phyloP scores from a whole-genome alignment of 768 basidiomycete genomes.

The Serendipita sp. region DNA sequence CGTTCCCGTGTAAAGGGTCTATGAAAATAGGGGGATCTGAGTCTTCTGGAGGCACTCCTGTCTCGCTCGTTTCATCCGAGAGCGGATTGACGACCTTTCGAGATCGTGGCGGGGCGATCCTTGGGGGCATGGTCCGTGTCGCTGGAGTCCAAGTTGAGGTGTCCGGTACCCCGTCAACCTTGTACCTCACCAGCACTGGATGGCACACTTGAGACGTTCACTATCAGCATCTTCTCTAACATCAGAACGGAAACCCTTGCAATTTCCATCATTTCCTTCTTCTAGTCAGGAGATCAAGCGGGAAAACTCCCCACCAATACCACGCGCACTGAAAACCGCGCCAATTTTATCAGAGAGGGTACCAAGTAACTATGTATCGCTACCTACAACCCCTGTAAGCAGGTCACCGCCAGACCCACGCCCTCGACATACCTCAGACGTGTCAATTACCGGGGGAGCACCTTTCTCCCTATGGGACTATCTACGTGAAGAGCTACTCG shows the following conservation, averaged over 20 bases:
- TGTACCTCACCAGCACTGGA: not conserved
- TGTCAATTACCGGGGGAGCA: constrained; percentile 8
- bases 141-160: not conserved
- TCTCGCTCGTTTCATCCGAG: not conserved
- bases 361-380: constrained; percentile 4
- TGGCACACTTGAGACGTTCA: not conserved
- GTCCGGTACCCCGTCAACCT: too few relatives aligned
- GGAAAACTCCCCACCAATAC: not conserved
- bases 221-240: not conserved
- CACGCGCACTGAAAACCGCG: not conserved
- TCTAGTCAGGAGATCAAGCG: not conserved
- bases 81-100: not conserved
- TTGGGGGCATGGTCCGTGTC: not conserved
- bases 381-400: not conserved
- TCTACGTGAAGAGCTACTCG: constrained; percentile 70
- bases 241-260: not conserved
- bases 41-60: not conserved
- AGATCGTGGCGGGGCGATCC: not conserved
- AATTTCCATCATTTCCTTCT: not conserved
- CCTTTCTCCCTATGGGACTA: constrained; percentile 90
- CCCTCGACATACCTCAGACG: not conserved
- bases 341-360: not conserved
- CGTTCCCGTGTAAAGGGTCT: constrained; percentile 68
- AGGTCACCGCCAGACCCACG: not conserved
- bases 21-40: constrained; percentile 36